These are phyloP conservation scores for Ilyonectria destructans DNA, from an alignment of 2,329 filamentous ascomycete genomes.

Conservation along the genomic window DNA sequence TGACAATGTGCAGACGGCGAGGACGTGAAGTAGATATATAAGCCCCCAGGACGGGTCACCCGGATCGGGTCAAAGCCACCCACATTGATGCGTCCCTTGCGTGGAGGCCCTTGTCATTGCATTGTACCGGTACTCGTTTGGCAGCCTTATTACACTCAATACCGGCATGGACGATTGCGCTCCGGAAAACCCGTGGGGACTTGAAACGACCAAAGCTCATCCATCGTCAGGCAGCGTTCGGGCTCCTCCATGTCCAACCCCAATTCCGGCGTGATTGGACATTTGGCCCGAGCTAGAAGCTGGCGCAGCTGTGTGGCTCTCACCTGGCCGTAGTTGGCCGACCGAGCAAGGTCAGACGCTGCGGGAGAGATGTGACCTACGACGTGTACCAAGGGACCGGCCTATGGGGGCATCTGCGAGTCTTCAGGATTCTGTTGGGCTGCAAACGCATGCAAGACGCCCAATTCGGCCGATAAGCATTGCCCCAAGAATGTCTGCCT, in stretches of 20 bases:
- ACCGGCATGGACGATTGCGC: background rate
- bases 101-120: slow-evolving; percentile 8
- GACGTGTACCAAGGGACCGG: slow-evolving; percentile 30
- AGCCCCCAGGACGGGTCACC: background rate
- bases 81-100: background rate
- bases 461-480: slow-evolving; percentile 38
- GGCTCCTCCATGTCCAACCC: slow-evolving; percentile 5
- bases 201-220: background rate
- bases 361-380: slow-evolving; percentile 36
- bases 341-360: slow-evolving; percentile 22
- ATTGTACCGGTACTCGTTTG: slow-evolving; percentile 21
- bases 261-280: slow-evolving; percentile 18
- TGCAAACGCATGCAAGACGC: slow-evolving; percentile 34
- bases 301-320: background rate
- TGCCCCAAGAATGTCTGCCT: slow-evolving; percentile 36
- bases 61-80: slow-evolving; percentile 13
- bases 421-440: slow-evolving; percentile 10
- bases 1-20: slow-evolving; percentile 12
- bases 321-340: slow-evolving; percentile 36
- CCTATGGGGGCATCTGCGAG: slow-evolving; percentile 40
- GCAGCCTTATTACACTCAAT: slow-evolving; percentile 43
- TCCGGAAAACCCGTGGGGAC: background rate
- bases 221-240: slow-evolving; percentile 9
- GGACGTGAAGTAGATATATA: slow-evolving; percentile 16
- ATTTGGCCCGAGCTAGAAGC: background rate